Conservation (phyloP, 208 protist species). For the Trypanosoma theileri region DNA sequence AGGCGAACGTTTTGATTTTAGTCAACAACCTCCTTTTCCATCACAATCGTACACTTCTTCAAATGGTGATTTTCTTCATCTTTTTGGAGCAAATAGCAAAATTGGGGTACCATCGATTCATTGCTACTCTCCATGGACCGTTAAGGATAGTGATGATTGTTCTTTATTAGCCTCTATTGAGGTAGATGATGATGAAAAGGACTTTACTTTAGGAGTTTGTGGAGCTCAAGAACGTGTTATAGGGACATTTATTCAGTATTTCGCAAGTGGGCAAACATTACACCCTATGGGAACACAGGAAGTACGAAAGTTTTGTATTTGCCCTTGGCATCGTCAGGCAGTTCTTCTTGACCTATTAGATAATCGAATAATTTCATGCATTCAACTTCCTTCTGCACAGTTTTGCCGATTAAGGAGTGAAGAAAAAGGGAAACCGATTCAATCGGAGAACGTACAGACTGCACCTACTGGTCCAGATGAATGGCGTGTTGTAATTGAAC, state of each 20-base stretch:
- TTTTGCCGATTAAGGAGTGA: conserved; percentile 1
- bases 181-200: conserved; percentile 30
- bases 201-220: conserved; percentile 24
- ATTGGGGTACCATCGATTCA: conserved; percentile 5
- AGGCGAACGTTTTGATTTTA: conserved; percentile 4
- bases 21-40: conserved; percentile 15
- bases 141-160: conserved; percentile 11
- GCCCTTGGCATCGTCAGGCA: conserved; percentile 23
- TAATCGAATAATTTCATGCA: conserved; percentile 20
- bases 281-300: conserved; percentile 17
- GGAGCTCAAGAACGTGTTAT: conserved; percentile 13
- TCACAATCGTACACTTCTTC: conserved; percentile 6
- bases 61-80: conserved; percentile 24
- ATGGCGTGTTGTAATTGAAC: conserved; percentile 29
- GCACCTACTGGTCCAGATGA: background rate
- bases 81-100: conserved; percentile 1
- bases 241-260: conserved; percentile 27
- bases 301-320: conserved; percentile 23
- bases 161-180: conserved; percentile 25
- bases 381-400: conserved; percentile 21
- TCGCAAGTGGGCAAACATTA: conserved; percentile 26
- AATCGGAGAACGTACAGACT: background rate
- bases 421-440: background rate
- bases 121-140: conserved; percentile 21
- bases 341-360: conserved; percentile 25